phyloP scores from a whole-genome alignment of 495 filamentous ascomycete species.

The Tuber calosporum region DNA sequence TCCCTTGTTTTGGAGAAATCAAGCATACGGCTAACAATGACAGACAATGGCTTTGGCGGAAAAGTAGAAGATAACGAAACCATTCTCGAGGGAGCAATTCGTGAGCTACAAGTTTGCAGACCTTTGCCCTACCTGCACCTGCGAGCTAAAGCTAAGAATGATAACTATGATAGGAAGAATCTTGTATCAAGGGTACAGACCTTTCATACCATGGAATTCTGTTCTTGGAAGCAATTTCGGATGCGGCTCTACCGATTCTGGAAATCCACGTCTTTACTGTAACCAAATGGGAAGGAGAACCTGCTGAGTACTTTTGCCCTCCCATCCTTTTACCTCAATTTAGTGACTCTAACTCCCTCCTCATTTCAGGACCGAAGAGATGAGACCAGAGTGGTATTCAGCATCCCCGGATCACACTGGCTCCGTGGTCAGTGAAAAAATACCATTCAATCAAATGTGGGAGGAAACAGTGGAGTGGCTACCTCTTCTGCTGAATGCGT shows the following conservation, averaged over 20 bases:
- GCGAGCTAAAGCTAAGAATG: not conserved
- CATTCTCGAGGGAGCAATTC: conserved; percentile 34
- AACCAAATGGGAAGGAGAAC: conserved; percentile 34
- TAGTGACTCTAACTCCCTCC: not conserved
- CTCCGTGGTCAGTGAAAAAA: conserved; percentile 15
- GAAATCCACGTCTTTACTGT: conserved; percentile 37
- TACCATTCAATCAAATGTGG: conserved; percentile 39
- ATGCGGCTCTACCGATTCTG: conserved; percentile 24
- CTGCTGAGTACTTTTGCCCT: conserved; percentile 25
- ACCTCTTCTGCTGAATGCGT: conserved; percentile 19
- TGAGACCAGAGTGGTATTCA: conserved; percentile 37
- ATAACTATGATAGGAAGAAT: conserved; percentile 34
- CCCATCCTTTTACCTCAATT: not conserved
- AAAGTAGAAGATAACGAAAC: conserved; percentile 40
- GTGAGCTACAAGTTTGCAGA: conserved; percentile 33
- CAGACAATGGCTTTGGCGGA: conserved; percentile 42
- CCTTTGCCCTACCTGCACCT: not conserved
- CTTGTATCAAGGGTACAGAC: conserved; percentile 27
- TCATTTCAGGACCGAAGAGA: conserved; percentile 38
- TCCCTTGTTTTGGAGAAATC: conserved; percentile 11
- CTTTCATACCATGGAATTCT: conserved; percentile 36
- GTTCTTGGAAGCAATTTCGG: conserved; percentile 37
- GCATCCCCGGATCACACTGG: conserved; percentile 9
- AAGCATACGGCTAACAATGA: not conserved
- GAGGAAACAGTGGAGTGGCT: conserved; percentile 37